These are phyloP conservation scores for Wickerhamiella domercqiae DNA, from an alignment of 805 yeast species.

Conservation along the genomic window DNA sequence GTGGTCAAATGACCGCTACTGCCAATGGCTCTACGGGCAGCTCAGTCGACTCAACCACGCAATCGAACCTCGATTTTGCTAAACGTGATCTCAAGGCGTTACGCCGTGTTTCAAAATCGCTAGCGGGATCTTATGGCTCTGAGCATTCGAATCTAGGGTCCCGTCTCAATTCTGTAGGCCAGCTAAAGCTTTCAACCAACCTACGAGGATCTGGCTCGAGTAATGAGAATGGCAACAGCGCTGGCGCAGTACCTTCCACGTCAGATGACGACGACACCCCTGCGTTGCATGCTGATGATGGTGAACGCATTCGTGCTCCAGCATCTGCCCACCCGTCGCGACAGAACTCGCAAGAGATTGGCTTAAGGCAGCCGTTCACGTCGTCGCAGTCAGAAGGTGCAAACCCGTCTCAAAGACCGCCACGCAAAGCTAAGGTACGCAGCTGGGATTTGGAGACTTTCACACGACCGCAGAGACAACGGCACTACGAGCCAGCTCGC, in stretches of 20 bases:
- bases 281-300: conserved; percentile 18
- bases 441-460: not conserved
- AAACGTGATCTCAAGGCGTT: conserved; percentile 13
- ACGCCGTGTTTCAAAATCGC: not conserved
- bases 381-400: not conserved
- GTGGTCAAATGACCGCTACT: too few relatives aligned
- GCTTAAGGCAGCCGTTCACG: conserved; percentile 13
- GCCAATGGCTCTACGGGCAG: too few relatives aligned
- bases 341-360: conserved; percentile 20
- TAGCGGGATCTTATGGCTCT: not conserved
- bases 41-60: not conserved
- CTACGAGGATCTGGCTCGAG: not conserved
- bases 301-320: conserved; percentile 23
- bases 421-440: conserved; percentile 1
- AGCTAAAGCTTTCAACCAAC: conserved; percentile 2
- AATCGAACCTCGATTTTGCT: conserved; percentile 12
- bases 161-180: conserved; percentile 11
- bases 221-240: too few relatives aligned
- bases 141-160: conserved; percentile 2
- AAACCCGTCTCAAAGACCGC: conserved; percentile 1
- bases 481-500: conserved; percentile 18
- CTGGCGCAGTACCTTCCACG: not conserved
- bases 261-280: conserved; percentile 8
- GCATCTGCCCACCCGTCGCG: conserved; percentile 20
- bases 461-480: conserved; percentile 1